Base-by-base conservation (phyloP, 768 basidiomycete genomes). In the Lactarius pseudohatsudake region DNA sequence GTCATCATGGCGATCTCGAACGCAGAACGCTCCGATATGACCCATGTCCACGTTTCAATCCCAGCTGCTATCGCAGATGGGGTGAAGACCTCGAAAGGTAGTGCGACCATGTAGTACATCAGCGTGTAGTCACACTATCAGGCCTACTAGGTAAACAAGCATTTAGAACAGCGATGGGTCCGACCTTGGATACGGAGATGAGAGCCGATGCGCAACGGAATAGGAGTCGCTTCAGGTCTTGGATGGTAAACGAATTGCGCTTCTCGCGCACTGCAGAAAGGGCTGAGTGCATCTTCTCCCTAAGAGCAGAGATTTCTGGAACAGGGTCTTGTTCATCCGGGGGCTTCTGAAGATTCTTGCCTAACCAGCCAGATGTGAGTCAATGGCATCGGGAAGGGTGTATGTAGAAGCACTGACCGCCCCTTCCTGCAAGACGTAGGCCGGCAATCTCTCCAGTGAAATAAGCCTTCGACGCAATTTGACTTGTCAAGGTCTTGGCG, bases 11-110 rank as follows among this genome's bases (percentile, higher is more conserved):
- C 86, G 57, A 95, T 85, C 76, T 98, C 96, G 13, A 90, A 80
- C 57, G 84, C 84, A 0, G 92, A 88, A 65, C 92, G 86, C 74
- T 96, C 91, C 16, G 91, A 86, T 61, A 97, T 90, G 0, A 97
- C 83, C 96, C 96, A 98, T 3, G 91, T 94, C 97, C 97, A 98
- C 11, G 90, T 89, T 73, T 98, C 95, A 53, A 95, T 88, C 0
- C 93, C 96, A 2, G 92, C 86, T 18, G 92, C 84, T 64, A 98
- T 86, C 1, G 94, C 87, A 4, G 91, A 80, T 1, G 95, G 93
- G 1, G 91, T 95, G 68, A 93, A 93, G 3, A 92, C 88, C 64
- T 91, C 89, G 72, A 98, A 92, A 0, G 97, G 97, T 20, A 98
- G 76, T 40, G 84, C 81, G 9, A 98, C 95, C 30, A 98, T 80